phyloP scores from a whole-genome alignment of 306 rosid genomes.

The Prunus mongolica region DNA sequence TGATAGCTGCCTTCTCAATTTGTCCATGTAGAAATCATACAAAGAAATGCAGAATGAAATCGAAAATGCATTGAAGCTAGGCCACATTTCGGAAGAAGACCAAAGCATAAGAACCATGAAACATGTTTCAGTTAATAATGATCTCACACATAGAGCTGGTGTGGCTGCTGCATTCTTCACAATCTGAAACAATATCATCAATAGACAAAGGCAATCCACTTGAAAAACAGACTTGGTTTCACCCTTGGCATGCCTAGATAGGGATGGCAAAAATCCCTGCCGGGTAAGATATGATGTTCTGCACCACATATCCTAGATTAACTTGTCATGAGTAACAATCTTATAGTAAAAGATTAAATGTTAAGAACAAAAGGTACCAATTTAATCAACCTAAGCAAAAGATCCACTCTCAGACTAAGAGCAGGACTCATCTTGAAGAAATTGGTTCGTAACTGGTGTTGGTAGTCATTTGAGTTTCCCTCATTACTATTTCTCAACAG shows the following conservation, averaged over 20 bases:
- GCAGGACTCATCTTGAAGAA: slow-evolving; percentile 84
- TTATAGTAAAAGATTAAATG: slow-evolving; percentile 11
- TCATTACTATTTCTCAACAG: slow-evolving; percentile 45
- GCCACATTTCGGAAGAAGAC: too few relatives aligned
- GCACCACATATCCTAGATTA: neutral
- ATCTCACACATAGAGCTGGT: slow-evolving; percentile 31
- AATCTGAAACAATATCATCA: slow-evolving; percentile 66
- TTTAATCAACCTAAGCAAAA: slow-evolving; percentile 70
- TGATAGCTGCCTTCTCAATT: too few relatives aligned
- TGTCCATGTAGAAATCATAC: too few relatives aligned
- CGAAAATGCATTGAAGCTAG: too few relatives aligned
- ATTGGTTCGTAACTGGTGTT: slow-evolving; percentile 57
- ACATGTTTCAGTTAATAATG: slow-evolving; percentile 16
- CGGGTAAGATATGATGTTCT: slow-evolving; percentile 8
- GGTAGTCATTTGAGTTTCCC: slow-evolving; percentile 41
- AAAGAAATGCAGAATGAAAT: too few relatives aligned
- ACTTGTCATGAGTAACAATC: too few relatives aligned
- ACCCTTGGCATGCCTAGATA: slow-evolving; percentile 26
- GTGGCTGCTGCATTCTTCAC: slow-evolving; percentile 18
- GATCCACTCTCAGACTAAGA: slow-evolving; percentile 65
- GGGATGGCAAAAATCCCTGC: too few relatives aligned
- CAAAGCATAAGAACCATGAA: neutral
- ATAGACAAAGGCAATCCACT: slow-evolving; percentile 37
- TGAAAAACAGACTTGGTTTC: slow-evolving; percentile 51
- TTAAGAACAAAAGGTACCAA: slow-evolving; percentile 40